Evolutionary conservation across 2,329 filamentous ascomycete species (phyloP), one percentile per base, ranked within the genome.

Genomic region (Fusarium brevicatenulatum): DNA sequence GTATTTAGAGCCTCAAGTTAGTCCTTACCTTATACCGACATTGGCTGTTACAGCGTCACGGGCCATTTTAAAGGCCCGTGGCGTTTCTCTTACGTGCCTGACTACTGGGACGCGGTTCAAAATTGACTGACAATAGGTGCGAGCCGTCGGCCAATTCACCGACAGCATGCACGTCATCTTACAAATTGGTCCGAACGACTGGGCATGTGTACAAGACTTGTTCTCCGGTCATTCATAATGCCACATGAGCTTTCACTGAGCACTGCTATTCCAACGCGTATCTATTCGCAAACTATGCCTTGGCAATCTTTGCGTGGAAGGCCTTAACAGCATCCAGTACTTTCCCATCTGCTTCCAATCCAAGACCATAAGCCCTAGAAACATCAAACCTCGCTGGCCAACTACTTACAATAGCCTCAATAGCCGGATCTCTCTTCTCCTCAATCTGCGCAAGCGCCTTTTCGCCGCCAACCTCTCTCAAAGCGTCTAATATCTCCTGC

Each of bases 341-440:
- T 4, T 72, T 55, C 7, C 83, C 82, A 77, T 90, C 88, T 1
- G 82, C 81, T 49, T 81, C 78, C 56, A 89, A 84, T 0, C 88
- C 88, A 56, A 92, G 77, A 5, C 81, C 79, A 66, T 84, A 82
- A 18, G 90, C 91, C 65, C 86, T 85, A 2, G 81, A 78, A 8
- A 82, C 85, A 63, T 88, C 84, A 63, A 89, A 87, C 28, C 81
- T 80, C 8, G 85, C 81, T 11, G 87, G 86, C 88, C 88, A 90
- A 42, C 83, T 85, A 61, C 83, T 83, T 12, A 90, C 85, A 65
- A 90, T 87, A 25, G 80, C 81, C 74, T 87, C 83, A 13, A 86
- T 78, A 34, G 82, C 81, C 23, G 83, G 80, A 60, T 88, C 85
- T 42, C 83, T 83, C 71, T 84, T 82, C 73, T 89, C 73, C 63